Conservation (phyloP, 441 rosid genomes). For the Rhodomyrtus psidioides region DNA sequence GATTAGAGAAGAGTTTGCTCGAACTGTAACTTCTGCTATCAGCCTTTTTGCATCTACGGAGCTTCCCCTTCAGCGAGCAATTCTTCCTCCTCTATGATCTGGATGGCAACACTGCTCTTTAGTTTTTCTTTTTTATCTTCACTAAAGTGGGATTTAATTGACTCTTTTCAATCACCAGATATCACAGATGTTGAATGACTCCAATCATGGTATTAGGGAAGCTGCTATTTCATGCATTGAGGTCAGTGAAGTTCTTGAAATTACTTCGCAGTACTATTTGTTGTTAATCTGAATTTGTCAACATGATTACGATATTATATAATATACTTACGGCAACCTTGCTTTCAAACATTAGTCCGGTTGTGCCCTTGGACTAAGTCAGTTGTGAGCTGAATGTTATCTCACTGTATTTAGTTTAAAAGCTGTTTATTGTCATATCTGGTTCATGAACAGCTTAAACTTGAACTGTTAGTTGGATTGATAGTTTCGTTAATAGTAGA, state of each 20-base stretch:
- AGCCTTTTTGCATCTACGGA: slow-evolving; percentile 95
- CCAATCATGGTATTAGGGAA: slow-evolving; percentile 85
- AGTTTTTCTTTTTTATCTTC: neutral
- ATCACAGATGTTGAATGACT: slow-evolving; percentile 87
- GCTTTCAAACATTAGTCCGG: neutral
- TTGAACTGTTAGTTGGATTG: neutral
- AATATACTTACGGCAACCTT: neutral
- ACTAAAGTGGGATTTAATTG: neutral
- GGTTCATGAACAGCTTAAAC: neutral
- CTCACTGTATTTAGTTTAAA: neutral
- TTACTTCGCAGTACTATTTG: neutral
- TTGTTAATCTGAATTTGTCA: neutral
- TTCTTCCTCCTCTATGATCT: slow-evolving; percentile 81
- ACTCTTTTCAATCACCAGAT: slow-evolving; percentile 39
- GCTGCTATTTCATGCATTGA: slow-evolving; percentile 90
- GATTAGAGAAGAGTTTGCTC: slow-evolving; percentile 91
- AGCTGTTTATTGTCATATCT: neutral
- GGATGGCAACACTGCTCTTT: neutral
- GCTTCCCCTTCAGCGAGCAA: slow-evolving; percentile 94
- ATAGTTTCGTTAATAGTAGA: neutral
- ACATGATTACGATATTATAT: neutral
- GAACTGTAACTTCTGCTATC: slow-evolving; percentile 92
- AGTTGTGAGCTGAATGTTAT: neutral
- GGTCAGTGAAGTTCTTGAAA: slow-evolving; percentile 32
- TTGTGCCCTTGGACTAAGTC: neutral